Percentiles rank a stretch among this genome's conserved stretches.
Evolutionary conservation across 148 eudicot species (phyloP).

Genomic region (Heliosperma pusillum): DNA sequence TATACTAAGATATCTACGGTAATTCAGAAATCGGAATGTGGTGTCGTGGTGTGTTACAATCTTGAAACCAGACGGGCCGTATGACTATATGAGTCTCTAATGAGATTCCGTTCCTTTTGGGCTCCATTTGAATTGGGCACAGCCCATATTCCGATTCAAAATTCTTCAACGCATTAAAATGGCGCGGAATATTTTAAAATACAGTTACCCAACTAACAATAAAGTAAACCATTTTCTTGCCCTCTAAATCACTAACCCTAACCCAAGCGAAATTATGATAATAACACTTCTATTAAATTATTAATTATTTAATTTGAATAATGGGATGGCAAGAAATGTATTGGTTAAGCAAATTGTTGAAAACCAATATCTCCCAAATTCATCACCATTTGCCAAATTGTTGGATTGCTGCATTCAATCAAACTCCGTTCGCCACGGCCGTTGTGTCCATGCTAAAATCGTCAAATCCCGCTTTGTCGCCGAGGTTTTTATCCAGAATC

Average conservation of each 20-base stretch:
- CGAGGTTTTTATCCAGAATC: slow-evolving; percentile 71
- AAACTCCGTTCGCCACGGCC: slow-evolving; percentile 42
- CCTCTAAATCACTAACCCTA: neutral
- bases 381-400: slow-evolving; percentile 66
- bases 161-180: neutral
- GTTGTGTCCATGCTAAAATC: slow-evolving; percentile 51
- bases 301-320: neutral
- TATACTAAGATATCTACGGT: too few species aligned
- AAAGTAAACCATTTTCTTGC: neutral
- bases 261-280: neutral
- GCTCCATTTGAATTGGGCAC: too few species aligned
- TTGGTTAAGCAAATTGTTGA: slow-evolving; percentile 30
- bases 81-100: too few species aligned
- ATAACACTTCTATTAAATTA: neutral
- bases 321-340: slow-evolving; percentile 69
- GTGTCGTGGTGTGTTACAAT: too few species aligned
- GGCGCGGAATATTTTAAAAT: slow-evolving; percentile 11
- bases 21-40: too few species aligned
- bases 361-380: slow-evolving; percentile 35
- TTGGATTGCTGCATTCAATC: slow-evolving; percentile 55
- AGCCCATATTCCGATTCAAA: neutral
- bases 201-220: slow-evolving; percentile 4
- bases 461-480: slow-evolving; percentile 51
- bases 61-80: too few species aligned
- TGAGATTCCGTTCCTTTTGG: too few species aligned